A percentile compares a stretch with the other conserved stretches of the same genome.
Conservation (phyloP, 768 basidiomycete species). For the Pisolithus tinctorius region DNA sequence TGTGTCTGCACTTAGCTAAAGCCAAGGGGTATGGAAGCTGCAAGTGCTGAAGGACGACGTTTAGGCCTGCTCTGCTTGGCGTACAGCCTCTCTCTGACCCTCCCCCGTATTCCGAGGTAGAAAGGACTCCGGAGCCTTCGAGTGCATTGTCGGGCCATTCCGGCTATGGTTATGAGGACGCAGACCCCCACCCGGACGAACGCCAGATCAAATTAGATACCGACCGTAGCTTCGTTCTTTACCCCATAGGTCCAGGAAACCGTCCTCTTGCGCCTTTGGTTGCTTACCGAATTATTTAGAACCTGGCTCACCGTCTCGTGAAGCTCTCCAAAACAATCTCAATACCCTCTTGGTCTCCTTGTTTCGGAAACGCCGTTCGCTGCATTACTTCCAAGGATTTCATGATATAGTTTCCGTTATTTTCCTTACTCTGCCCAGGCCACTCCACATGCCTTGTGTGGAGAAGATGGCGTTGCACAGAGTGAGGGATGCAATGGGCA, state of each 20-base stretch:
- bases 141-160: not conserved
- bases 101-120: conserved; percentile 21
- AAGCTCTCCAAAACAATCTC: conserved; percentile 56
- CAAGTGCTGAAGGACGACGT: conserved; percentile 15
- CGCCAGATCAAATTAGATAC: conserved; percentile 86
- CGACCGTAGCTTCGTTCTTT: conserved; percentile 87
- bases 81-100: conserved; percentile 35
- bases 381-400: conserved; percentile 89
- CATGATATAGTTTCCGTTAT: conserved; percentile 89
- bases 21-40: not conserved
- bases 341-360: conserved; percentile 67
- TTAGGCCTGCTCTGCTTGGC: conserved; percentile 25
- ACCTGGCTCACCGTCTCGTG: conserved; percentile 24
- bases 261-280: conserved; percentile 4
- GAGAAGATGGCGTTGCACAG: conserved; percentile 28
- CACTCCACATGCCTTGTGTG: conserved; percentile 50
- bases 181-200: conserved; percentile 61
- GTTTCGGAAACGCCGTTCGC: conserved; percentile 62
- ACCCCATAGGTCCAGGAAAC: conserved; percentile 66
- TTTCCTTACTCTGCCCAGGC: conserved; percentile 62
- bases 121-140: conserved; percentile 4
- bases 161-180: not conserved
- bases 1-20: conserved; percentile 1
- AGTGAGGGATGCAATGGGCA: conserved; percentile 85
- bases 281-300: conserved; percentile 11